Evolutionary conservation across 345 rosid genomes (phyloP).

Genomic region (Kandelia obovata): DNA sequence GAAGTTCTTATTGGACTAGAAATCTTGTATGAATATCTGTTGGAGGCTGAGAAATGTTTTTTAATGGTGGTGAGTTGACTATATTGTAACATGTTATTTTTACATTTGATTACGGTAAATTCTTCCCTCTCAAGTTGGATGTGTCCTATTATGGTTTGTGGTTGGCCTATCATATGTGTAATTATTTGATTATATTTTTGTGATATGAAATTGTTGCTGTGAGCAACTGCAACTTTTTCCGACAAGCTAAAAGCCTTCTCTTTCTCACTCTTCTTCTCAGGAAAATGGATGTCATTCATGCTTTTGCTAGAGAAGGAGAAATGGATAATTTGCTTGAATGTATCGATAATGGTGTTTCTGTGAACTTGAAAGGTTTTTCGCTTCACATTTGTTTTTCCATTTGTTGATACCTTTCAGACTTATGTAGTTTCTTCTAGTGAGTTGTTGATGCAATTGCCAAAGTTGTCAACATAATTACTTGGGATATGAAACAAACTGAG

Average conservation of each 20-base stretch:
- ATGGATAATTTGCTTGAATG: conserved; percentile 62
- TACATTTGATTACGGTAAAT: too few species aligned
- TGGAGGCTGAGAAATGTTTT: too few species aligned
- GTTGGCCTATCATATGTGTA: too few species aligned
- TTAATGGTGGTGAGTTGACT: too few species aligned
- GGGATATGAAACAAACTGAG: not conserved
- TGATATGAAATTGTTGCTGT: not conserved
- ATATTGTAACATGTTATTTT: too few species aligned
- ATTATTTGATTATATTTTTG: too few species aligned
- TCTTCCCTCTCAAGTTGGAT: too few species aligned
- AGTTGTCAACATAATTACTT: not conserved
- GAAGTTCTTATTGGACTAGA: too few species aligned
- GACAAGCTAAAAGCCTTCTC: conserved; percentile 7
- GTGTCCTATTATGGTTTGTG: too few species aligned
- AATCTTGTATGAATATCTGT: too few species aligned
- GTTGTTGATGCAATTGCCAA: not conserved
- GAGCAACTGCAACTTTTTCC: not conserved
- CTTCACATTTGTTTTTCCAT: not conserved
- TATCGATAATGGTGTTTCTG: conserved; percentile 64
- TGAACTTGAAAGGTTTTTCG: conserved; percentile 57
- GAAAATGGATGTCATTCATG: conserved; percentile 87
- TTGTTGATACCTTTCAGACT: not conserved
- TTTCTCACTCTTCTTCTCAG: conserved; percentile 31
- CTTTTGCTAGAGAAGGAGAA: conserved; percentile 91
- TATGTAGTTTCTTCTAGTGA: not conserved